Base-by-base conservation (phyloP, 2,329 filamentous ascomycete genomes). In the Penicillium expansum region DNA sequence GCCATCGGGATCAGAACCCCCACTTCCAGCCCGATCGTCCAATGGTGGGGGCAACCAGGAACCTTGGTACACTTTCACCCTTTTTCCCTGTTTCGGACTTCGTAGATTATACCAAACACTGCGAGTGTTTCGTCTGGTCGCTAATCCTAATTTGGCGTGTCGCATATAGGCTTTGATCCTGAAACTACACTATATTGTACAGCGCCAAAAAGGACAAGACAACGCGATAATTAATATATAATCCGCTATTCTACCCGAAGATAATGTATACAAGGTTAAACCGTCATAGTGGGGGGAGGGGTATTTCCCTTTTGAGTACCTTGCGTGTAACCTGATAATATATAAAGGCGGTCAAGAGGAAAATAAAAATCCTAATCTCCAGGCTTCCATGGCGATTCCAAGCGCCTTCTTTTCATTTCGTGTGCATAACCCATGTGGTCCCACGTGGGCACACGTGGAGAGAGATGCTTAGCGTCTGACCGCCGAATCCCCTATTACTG, bases 381-480 rank as follows among this genome's bases (percentile, higher is more conserved):
- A 38, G 54, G 41, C 59, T 69, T 67, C 66, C 55, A 68, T 53
- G 51, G 50, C 57, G 56, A 63, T 69, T 68, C 67, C 60, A 70
- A 58, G 61, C 65, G 61, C 52, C 62, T 68, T 65, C 58, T 58
- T 62, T 57, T 52, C 30, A 37, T 49, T 54, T 60, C 53, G 54
- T 60, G 60, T 63, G 67, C 67, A 64, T 62, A 52, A 60, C 53
- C 66, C 66, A 70, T 69, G 69, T 65, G 57, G 67, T 66, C 62
- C 67, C 70, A 73, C 70, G 70, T 73, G 70, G 62, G 62, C 61
- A 61, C 70, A 72, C 70, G 70, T 72, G 70, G 70, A 65, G 61
- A 61, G 70, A 66, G 62, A 62, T 62, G 50, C 37, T 52, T 55
- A 56, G 47, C 50, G 59, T 49, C 61, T 60, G 56, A 59, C 58